phyloP scores from a whole-genome alignment of 768 basidiomycete species.

The Cubamyces lactineus region DNA sequence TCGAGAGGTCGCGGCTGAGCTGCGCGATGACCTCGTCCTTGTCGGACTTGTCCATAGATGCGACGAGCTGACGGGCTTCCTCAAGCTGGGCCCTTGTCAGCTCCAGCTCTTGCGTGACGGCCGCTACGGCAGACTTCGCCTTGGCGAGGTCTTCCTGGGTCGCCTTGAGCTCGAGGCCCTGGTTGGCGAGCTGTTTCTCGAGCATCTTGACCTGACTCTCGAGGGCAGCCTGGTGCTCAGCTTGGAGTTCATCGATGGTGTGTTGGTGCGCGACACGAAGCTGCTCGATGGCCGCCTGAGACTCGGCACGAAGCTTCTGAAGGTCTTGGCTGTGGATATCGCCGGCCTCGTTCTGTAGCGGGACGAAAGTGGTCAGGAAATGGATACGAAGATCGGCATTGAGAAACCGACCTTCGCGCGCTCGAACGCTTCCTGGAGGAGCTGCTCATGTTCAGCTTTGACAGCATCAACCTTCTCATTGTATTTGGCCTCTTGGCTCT shows the following conservation, averaged over 20 bases:
- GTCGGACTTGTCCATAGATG: constrained; percentile 42
- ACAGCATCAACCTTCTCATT: constrained; percentile 65
- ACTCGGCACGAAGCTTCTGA: constrained; percentile 67
- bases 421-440: constrained; percentile 72
- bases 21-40: constrained; percentile 59
- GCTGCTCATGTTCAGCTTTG: constrained; percentile 62
- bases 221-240: constrained; percentile 63
- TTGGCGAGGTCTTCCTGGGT: constrained; percentile 83
- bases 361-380: constrained; percentile 15
- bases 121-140: constrained; percentile 62
- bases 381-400: background rate
- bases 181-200: constrained; percentile 64
- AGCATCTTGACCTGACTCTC: constrained; percentile 58
- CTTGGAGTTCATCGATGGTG: constrained; percentile 61
- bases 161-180: constrained; percentile 77
- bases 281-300: constrained; percentile 68
- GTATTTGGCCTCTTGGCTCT: constrained; percentile 76
- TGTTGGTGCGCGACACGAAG: constrained; percentile 63
- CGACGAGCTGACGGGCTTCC: constrained; percentile 54
- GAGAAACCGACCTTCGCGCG: constrained; percentile 66
- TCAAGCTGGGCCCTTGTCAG: constrained; percentile 66
- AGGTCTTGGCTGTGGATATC: constrained; percentile 70
- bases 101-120: constrained; percentile 57
- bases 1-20: constrained; percentile 59
- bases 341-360: constrained; percentile 66